phyloP scores from a whole-genome alignment of 2,329 filamentous ascomycete species.

The Aureobasidium sp. region DNA sequence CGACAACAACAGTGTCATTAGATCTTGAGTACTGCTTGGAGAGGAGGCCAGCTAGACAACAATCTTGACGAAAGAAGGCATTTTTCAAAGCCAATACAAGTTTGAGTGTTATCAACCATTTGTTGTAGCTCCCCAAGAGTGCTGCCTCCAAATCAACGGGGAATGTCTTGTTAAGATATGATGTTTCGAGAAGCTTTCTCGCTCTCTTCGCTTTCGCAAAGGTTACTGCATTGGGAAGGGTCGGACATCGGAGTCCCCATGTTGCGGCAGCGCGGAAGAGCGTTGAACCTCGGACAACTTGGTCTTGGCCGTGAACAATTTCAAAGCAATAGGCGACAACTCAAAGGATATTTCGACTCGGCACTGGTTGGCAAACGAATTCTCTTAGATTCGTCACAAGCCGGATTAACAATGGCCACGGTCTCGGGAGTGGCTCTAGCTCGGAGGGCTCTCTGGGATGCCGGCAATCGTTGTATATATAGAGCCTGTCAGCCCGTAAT shows the following conservation, averaged over 20 bases:
- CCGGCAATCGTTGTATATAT: constrained; percentile 9
- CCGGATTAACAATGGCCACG: not conserved
- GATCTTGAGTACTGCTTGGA: no score
- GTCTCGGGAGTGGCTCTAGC: constrained; percentile 1
- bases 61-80: no score
- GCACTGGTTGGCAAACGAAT: not conserved
- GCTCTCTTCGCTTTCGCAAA: constrained; percentile 6
- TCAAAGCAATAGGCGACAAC: constrained; percentile 2
- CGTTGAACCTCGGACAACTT: not conserved
- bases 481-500: constrained; percentile 8
- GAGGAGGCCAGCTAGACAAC: not conserved
- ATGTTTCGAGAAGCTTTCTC: not conserved
- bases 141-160: not conserved
- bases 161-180: not conserved
- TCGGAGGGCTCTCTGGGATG: not conserved
- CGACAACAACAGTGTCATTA: no score
- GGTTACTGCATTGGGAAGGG: not conserved
- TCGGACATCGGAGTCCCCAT: not conserved
- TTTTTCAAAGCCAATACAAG: not conserved
- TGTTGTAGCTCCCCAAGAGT: not conserved
- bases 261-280: not conserved
- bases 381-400: not conserved
- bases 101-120: not conserved
- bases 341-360: not conserved
- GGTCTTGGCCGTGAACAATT: constrained; percentile 9